Base-by-base conservation (phyloP, 2,329 filamentous ascomycete species). In the Conoideocrella luteorostrata region DNA sequence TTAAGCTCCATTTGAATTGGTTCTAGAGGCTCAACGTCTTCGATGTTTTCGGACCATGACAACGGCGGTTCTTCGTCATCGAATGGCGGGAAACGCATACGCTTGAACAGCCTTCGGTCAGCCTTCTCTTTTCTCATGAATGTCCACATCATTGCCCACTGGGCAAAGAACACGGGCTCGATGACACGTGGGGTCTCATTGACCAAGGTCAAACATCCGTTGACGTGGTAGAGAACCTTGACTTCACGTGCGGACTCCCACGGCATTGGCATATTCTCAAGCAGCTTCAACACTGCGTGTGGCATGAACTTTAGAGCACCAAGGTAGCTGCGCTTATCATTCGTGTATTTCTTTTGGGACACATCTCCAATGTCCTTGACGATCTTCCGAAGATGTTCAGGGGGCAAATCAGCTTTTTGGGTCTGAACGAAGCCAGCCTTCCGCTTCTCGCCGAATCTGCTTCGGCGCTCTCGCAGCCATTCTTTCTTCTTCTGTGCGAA, bases 241-340 rank as follows among this genome's bases (percentile, higher is more conserved):
- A 98, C 94, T 60, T 98, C 93, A 50, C 90, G 81, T 21, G 88
- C 82, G 45, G 89, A 93, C 69, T 98, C 93, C 93, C 93, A 98
- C 0, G 93, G 93, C 93, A 98, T 98, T 4, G 93, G 93, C 93
- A 98, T 98, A 58, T 98, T 98, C 71, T 98, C 93, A 45, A 98
- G 67, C 20, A 98, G 76, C 72, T 98, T 98, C 69, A 98, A 70
- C 10, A 98, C 93, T 5, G 93, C 93, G 62, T 98, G 93, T 1
- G 93, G 93, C 93, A 98, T 98, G 70, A 96, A 98, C 69, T 98
- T 98, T 50, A 98, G 70, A 26, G 94, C 93, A 50, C 94, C 94
- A 38, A 98, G 77, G 65, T 98, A 98, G 67, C 90, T 96, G 54
- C 93, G 81, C 76, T 98, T 98, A 71, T 98, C 93, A 60, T 86